These are phyloP conservation scores for Draba incana DNA, from an alignment of 345 rosid species.

Conservation along the genomic window DNA sequence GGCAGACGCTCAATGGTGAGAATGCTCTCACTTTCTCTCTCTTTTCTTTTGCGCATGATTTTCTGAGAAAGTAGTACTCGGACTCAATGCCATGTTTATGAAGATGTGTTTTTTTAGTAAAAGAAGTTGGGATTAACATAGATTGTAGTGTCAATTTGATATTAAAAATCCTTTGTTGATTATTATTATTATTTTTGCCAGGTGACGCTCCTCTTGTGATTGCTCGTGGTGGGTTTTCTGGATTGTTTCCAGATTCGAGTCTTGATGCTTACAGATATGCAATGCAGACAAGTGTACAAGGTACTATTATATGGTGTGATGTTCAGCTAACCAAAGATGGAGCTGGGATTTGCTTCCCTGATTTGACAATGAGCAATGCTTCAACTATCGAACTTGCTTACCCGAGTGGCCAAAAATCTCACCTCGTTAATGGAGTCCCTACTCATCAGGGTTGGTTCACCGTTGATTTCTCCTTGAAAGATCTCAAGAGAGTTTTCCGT, in stretches of 20 bases:
- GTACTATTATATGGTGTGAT: constrained; percentile 70
- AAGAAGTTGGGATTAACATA: background rate
- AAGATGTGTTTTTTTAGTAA: background rate
- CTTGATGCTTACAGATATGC: constrained; percentile 52
- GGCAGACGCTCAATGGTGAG: constrained; percentile 55
- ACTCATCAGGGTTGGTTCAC: constrained; percentile 62
- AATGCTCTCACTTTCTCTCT: constrained; percentile 9
- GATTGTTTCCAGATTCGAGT: constrained; percentile 81
- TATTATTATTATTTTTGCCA: constrained; percentile 31
- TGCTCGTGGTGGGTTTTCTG: constrained; percentile 94
- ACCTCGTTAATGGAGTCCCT: constrained; percentile 59
- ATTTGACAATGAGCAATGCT: constrained; percentile 57
- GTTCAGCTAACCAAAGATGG: constrained; percentile 86
- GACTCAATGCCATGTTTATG: background rate
- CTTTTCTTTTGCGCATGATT: background rate
- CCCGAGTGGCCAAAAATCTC: constrained; percentile 11
- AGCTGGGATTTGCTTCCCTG: constrained; percentile 74
- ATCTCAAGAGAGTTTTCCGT: constrained; percentile 46
- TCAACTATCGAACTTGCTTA: constrained; percentile 15
- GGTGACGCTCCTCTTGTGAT: constrained; percentile 68
- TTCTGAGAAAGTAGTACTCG: background rate
- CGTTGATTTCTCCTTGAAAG: constrained; percentile 57
- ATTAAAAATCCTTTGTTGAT: too few species aligned
- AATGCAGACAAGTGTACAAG: constrained; percentile 28
- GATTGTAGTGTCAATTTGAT: too few species aligned